Conservation (phyloP, 306 rosid species). For the Dalbergia oliveri region DNA sequence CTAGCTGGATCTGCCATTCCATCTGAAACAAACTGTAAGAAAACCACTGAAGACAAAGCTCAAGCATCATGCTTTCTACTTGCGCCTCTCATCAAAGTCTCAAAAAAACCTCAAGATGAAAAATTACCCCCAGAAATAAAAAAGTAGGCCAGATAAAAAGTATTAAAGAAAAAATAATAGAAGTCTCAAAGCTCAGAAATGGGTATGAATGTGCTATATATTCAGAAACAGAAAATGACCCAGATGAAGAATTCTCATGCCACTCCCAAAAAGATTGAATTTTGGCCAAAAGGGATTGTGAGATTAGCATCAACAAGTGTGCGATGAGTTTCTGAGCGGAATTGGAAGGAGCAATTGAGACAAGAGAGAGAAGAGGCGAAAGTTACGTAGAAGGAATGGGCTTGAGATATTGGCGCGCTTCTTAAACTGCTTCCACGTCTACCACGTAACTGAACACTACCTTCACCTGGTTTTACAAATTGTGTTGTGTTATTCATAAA, state of each 20-base stretch:
- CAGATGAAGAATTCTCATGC: conserved; percentile 32
- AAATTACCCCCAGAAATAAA: conserved; percentile 4
- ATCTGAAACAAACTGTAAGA: conserved; percentile 72
- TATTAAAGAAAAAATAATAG: neutral
- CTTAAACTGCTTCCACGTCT: conserved; percentile 54
- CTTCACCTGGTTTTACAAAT: neutral
- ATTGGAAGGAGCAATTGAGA: conserved; percentile 47
- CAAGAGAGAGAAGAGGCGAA: conserved; percentile 59
- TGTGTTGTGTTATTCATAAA: no score
- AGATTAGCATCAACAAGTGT: conserved; percentile 41
- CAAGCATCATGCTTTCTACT: conserved; percentile 72
- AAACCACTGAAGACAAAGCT: conserved; percentile 63
- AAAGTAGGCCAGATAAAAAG: neutral
- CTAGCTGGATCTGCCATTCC: conserved; percentile 96
- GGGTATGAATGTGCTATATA: conserved; percentile 11
- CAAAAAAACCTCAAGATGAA: conserved; percentile 41
- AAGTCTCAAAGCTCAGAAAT: conserved; percentile 9
- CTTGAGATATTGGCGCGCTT: conserved; percentile 75
- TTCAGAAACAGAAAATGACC: conserved; percentile 26
- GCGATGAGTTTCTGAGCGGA: conserved; percentile 41
- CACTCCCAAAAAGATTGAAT: conserved; percentile 37
- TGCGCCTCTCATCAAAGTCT: conserved; percentile 81
- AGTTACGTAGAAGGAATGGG: conserved; percentile 60
- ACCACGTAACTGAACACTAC: conserved; percentile 13
- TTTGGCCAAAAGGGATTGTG: conserved; percentile 26